A percentile compares a stretch with the other conserved stretches of the same genome.
These are phyloP conservation scores for Pleurotus eryngii DNA, from an alignment of 768 basidiomycete species.

Conservation along the genomic window DNA sequence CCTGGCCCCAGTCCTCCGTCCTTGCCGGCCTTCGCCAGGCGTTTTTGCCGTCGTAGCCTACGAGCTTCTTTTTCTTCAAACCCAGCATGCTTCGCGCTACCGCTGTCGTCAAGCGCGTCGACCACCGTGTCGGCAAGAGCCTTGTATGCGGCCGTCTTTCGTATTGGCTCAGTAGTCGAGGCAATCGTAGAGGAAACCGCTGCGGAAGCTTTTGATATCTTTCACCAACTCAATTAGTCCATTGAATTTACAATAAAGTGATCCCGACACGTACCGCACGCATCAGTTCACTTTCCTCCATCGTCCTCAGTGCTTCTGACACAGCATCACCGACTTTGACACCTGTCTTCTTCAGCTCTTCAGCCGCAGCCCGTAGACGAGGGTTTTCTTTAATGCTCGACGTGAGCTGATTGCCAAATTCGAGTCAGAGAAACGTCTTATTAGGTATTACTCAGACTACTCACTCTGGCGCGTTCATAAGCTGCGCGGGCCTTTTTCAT, in stretches of 20 bases:
- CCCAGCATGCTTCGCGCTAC: constrained; percentile 90
- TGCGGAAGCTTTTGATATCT: constrained; percentile 85
- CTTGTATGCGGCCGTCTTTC: constrained; percentile 95
- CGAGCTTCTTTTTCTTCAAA: constrained; percentile 95
- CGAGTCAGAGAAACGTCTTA: too few species aligned
- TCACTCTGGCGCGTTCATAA: constrained; percentile 91
- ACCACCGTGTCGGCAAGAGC: constrained; percentile 81
- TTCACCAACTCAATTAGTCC: not conserved
- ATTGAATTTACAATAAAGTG: not conserved
- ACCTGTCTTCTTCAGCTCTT: constrained; percentile 86
- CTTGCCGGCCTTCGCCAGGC: constrained; percentile 84
- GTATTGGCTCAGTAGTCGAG: constrained; percentile 92
- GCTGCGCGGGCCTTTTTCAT: constrained; percentile 89
- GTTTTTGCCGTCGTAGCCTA: constrained; percentile 70
- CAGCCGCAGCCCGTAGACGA: constrained; percentile 83
- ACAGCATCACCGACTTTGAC: constrained; percentile 94
- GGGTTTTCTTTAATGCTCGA: constrained; percentile 98
- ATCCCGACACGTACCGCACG: constrained; percentile 58
- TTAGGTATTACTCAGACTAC: constrained; percentile 20
- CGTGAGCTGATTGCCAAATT: constrained; percentile 53
- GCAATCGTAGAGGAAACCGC: constrained; percentile 85
- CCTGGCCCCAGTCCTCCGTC: constrained; percentile 50
- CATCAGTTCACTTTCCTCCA: constrained; percentile 94
- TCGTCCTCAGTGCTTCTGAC: constrained; percentile 82
- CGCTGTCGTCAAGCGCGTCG: constrained; percentile 92